Base-by-base conservation (phyloP, 495 filamentous ascomycete species). In the Neurospora tetrasperma region DNA sequence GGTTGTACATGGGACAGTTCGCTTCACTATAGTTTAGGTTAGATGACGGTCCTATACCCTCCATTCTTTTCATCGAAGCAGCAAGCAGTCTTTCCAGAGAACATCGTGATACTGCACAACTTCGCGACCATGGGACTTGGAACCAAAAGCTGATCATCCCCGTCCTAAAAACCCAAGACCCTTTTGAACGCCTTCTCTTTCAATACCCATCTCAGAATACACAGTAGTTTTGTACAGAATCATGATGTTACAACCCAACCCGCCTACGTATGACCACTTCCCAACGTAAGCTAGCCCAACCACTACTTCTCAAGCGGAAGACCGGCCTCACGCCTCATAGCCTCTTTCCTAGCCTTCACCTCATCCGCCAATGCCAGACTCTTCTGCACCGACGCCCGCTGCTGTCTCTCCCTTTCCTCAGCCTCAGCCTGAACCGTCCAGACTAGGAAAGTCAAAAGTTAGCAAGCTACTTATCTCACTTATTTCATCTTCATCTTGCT, bases 391-490 rank as follows among this genome's bases (percentile, higher is more conserved):
- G 23, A 38, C 27, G 54, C 74, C 4, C 70, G 82, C 69, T 88
- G 86, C 87, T 86, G 75, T 84, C 84, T 38, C 84, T 84, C 76
- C 85, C 87, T 74, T 85, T 85, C 35, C 83, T 87, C 76, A 84
- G 86, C 74, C 84, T 83, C 90, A 42, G 89, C 87, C 18, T 92
- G 90, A 3, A 91, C 92, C 73, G 85, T 80, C 92, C 92, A 95
- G 79, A 95, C 91, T 84, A 66, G 23, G 79, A 39, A 39, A 38
- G 27, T 66, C 54, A 11, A 46, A 46, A 59, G 39, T 73, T 18
- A 69, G 72, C 66, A n/a, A 46, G 23, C n/a, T 42, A 42, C 35
- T 31, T 39, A 43, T 42, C 71, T 69, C 14, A 31, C 20, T 14
- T 9, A 27, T 42, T 8, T 5, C 23, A 59, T 14, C 23, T 7